Evolutionary conservation across 352 stramenopile species (phyloP), one percentile per base, ranked within the genome.

Genomic region (Pseudoperonospora humuli): DNA sequence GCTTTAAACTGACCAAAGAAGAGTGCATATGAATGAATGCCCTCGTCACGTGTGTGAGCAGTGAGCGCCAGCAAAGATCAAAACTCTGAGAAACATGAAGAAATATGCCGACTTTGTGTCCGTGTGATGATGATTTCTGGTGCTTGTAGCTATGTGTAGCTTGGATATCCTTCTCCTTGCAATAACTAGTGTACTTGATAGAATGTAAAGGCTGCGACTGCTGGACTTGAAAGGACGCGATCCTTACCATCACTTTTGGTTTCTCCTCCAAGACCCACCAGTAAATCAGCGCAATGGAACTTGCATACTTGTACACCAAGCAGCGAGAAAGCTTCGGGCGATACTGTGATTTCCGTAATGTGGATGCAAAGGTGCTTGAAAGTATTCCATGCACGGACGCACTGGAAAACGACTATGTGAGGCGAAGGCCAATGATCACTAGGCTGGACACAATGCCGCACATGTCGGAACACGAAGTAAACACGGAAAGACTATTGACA

Each of bases 381-480:
- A n/a, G n/a, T n/a, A n/a, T n/a, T n/a, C n/a, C n/a, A n/a, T n/a
- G n/a, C n/a, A n/a, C n/a, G n/a, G n/a, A n/a, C n/a, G n/a, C n/a
- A n/a, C 24, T 93, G 50, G 82, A 96, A 43, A 71, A 89, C 29
- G 77, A 97, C 50, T 97, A 96, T 52, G 71, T 96, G 20, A 66
- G 76, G 39, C 65, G 86, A 10, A 93, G 94, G 13, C 86, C 86
- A 2, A 94, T 84, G 57, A 64, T 95, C 46, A 86, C 70, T 9
- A 64, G 72, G 11, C 64, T 96, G n/a, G n/a, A n/a, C n/a, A n/a
- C n/a, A n/a, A n/a, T n/a, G n/a, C n/a, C n/a, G n/a, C n/a, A n/a
- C n/a, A n/a, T n/a, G n/a, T n/a, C n/a, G n/a, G n/a, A 96, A 67
- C 84, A 96, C 38, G 85, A 96, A 43, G 84, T 93, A 15, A 98